Evolutionary conservation across 1,284 basidiomycete species (phyloP), one percentile per base, ranked within the genome.

Genomic region (Exobasidium cylindrosporum): DNA sequence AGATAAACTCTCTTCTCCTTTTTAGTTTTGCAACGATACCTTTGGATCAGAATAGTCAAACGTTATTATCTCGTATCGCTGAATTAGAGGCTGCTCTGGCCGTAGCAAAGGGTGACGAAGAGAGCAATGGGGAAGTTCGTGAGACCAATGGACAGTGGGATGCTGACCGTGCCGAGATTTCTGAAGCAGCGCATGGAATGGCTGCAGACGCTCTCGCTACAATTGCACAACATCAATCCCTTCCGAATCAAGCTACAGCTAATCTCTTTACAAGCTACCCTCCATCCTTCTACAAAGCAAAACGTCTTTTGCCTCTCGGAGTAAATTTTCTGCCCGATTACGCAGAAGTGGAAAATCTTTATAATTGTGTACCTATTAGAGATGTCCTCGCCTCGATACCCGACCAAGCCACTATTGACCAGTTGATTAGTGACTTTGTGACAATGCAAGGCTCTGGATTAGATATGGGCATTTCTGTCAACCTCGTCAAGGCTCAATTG

Each of bases 151-250:
- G 32, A 35, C 30, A 31, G 31, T 26, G 21, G n/a, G 53, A 24
- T 17, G 53, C n/a, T 4, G 29, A 40, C 24, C 4, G n/a, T 2
- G 29, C 58, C 7, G 14, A 11, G 21, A 24, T 17, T 17, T 57
- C 59, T 21, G 53, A 43, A 46, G n/a, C 7, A n/a, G 59, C 40
- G 30, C 28, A 49, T 3, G 52, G 53, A 21, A 60, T 46, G 17
- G 59, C 54, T n/a, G 60, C 54, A 5, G 60, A 58, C 40, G 60
- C 54, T 24, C 28, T 57, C 4, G 60, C 60, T 21, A 50, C 47
- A 54, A 62, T 57, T 40, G 60, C 60, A 4, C 60, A 40, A 49
- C 29, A 61, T 14, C 50, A 54, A 30, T 13, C 54, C 4, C 14
- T 11, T 4, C n/a, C 29, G 14, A 17, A 29, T 55, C 29, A 17